Percentiles rank a stretch among this genome's conserved stretches.
Conservation (phyloP, 768 basidiomycete genomes). For the Auricularia auricula-judae region DNA sequence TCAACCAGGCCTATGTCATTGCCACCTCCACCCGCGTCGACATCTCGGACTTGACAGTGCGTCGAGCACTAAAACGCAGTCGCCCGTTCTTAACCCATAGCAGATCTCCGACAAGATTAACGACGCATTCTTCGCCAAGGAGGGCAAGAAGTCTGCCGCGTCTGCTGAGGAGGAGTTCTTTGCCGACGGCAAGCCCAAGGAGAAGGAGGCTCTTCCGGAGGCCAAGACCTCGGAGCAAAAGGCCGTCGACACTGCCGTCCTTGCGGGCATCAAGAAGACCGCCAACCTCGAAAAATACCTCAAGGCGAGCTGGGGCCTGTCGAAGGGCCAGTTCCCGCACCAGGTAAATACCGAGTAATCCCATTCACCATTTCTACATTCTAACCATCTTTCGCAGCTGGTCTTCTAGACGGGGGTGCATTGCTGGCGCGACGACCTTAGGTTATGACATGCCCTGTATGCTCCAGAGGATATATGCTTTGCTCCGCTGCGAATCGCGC, state of each 20-base stretch:
- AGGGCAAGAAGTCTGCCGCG: constrained; percentile 49
- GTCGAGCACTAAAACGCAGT: constrained; percentile 8
- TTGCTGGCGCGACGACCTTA: not conserved
- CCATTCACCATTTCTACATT: constrained; percentile 46
- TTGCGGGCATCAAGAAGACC: constrained; percentile 82
- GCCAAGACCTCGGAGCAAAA: constrained; percentile 89
- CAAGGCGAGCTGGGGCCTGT: constrained; percentile 83
- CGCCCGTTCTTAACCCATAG: not conserved
- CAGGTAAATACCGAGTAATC: constrained; percentile 34
- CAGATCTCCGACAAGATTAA: constrained; percentile 85
- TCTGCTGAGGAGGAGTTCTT: constrained; percentile 98
- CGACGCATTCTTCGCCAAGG: constrained; percentile 89
- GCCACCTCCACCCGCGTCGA: constrained; percentile 94
- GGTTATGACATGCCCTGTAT: not conserved
- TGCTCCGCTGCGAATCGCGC: constrained; percentile 8
- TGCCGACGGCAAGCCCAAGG: constrained; percentile 82
- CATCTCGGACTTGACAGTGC: constrained; percentile 59
- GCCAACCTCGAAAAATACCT: constrained; percentile 90
- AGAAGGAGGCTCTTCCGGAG: constrained; percentile 76
- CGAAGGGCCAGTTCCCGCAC: constrained; percentile 96
- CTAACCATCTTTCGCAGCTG: constrained; percentile 7
- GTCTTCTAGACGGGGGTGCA: constrained; percentile 1
- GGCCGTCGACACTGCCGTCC: constrained; percentile 64
- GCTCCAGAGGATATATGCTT: not conserved
- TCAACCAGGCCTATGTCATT: constrained; percentile 98